phyloP scores from a whole-genome alignment of 208 protist genomes.

The Leishmania gerbilli region DNA sequence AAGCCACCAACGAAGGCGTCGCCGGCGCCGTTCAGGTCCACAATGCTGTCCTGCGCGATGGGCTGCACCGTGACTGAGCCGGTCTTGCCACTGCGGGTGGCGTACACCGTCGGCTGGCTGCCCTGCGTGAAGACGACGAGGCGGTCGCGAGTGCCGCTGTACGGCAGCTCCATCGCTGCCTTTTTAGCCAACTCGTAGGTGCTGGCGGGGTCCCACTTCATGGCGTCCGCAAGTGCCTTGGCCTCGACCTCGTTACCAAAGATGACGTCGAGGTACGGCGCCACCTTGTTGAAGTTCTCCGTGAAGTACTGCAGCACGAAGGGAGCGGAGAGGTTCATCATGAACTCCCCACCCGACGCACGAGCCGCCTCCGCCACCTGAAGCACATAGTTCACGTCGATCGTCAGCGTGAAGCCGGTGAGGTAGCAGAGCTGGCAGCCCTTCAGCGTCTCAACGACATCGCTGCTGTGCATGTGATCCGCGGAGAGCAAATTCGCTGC shows the following conservation, averaged over 20 bases:
- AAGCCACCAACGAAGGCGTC: constrained; percentile 99
- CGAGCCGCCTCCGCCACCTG: constrained; percentile 90
- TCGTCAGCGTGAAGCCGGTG: constrained; percentile 96
- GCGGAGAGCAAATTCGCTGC: constrained; percentile 96
- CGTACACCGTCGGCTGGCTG: constrained; percentile 84
- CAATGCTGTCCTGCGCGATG: constrained; percentile 89
- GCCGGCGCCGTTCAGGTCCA: constrained; percentile 98
- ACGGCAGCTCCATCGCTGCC: constrained; percentile 70
- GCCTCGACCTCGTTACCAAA: constrained; percentile 98
- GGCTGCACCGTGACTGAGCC: constrained; percentile 60
- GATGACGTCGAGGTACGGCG: constrained; percentile 95
- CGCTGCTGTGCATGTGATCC: constrained; percentile 83
- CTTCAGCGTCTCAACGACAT: constrained; percentile 23
- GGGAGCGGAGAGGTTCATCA: constrained; percentile 96
- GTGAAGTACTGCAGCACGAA: constrained; percentile 97
- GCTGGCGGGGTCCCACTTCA: constrained; percentile 79
- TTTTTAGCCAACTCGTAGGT: constrained; percentile 80
- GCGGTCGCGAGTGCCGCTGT: constrained; percentile 84
- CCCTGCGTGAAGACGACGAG: constrained; percentile 97
- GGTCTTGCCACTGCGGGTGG: constrained; percentile 38
- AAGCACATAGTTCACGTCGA: constrained; percentile 92
- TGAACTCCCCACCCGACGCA: constrained; percentile 86
- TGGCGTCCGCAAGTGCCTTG: constrained; percentile 63
- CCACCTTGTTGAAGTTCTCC: constrained; percentile 77
- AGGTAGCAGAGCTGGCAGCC: constrained; percentile 87